These are phyloP conservation scores for Corylus heterophylla DNA, from an alignment of 306 rosid species.

Conservation along the genomic window DNA sequence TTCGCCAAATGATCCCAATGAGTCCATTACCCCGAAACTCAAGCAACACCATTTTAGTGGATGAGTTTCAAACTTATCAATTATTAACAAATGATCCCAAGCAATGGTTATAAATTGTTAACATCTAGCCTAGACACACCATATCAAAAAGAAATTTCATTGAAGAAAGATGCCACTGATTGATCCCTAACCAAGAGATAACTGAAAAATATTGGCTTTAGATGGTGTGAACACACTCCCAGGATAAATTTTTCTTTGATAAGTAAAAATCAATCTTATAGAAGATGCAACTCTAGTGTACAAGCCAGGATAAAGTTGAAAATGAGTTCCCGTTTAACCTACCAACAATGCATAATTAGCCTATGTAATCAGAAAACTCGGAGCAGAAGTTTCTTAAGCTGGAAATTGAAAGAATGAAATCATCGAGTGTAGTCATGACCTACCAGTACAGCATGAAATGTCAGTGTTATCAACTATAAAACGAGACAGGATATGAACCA, in stretches of 20 bases:
- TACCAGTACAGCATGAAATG: background rate
- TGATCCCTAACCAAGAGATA: background rate
- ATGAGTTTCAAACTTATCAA: background rate
- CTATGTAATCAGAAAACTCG: background rate
- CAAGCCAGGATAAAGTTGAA: background rate
- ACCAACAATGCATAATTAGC: background rate
- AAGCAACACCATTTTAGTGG: background rate
- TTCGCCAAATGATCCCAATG: background rate
- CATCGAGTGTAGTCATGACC: background rate
- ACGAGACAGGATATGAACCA: background rate
- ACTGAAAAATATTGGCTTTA: background rate
- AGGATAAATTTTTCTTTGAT: too few species aligned
- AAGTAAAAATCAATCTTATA: too few species aligned
- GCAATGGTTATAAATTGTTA: background rate
- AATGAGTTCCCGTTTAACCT: constrained; percentile 2
- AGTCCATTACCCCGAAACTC: background rate
- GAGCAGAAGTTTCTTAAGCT: background rate
- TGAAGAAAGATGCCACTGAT: background rate
- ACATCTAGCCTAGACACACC: background rate
- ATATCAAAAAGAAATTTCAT: background rate
- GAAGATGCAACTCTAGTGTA: background rate
- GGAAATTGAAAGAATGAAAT: background rate
- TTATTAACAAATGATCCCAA: background rate
- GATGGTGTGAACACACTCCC: too few species aligned
- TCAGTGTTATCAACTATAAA: background rate